Percentiles rank a stretch among this genome's conserved stretches.
These are phyloP conservation scores for Cutaneotrichosporon curvatum DNA, from an alignment of 1,284 basidiomycete genomes.

Conservation along the genomic window DNA sequence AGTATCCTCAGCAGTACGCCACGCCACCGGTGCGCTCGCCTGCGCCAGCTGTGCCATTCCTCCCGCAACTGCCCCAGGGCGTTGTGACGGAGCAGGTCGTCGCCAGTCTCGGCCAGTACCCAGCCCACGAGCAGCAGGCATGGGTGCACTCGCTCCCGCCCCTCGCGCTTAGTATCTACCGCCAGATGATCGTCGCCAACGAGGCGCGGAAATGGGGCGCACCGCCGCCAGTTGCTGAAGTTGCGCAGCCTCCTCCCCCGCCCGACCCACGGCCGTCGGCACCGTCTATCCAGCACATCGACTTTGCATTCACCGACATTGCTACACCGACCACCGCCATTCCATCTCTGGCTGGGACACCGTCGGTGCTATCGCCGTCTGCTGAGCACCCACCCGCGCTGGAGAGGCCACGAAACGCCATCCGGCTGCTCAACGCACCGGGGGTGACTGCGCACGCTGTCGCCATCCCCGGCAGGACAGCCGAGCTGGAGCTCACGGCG, in stretches of 20 bases:
- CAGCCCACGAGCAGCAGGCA: conserved; percentile 33
- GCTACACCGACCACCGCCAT: background rate
- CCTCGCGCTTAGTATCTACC: conserved; percentile 27
- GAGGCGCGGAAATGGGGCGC: conserved; percentile 29
- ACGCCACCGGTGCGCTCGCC: conserved; percentile 4
- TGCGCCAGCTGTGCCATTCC: conserved; percentile 12
- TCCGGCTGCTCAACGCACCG: conserved; percentile 36
- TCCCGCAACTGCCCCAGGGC: conserved; percentile 35
- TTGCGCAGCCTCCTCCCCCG: background rate
- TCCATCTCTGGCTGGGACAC: background rate
- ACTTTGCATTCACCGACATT: conserved; percentile 8
- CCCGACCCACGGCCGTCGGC: conserved; percentile 1
- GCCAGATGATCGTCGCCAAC: conserved; percentile 27
- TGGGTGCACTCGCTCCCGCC: conserved; percentile 35
- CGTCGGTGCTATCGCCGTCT: background rate
- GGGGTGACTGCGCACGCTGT: conserved; percentile 41
- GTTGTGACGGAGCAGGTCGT: conserved; percentile 42
- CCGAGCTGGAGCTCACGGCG: conserved; percentile 38
- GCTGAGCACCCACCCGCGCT: background rate
- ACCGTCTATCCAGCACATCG: conserved; percentile 13
- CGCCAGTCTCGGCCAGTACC: conserved; percentile 34
- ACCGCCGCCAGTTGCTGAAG: background rate
- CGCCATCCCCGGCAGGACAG: conserved; percentile 25
- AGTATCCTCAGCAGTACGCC: background rate
- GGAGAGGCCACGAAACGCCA: conserved; percentile 14